A percentile compares a stretch with the other conserved stretches of the same genome.
These are phyloP conservation scores for Rutstroemia sp. DNA, from an alignment of 2,329 filamentous ascomycete species.

Conservation along the genomic window DNA sequence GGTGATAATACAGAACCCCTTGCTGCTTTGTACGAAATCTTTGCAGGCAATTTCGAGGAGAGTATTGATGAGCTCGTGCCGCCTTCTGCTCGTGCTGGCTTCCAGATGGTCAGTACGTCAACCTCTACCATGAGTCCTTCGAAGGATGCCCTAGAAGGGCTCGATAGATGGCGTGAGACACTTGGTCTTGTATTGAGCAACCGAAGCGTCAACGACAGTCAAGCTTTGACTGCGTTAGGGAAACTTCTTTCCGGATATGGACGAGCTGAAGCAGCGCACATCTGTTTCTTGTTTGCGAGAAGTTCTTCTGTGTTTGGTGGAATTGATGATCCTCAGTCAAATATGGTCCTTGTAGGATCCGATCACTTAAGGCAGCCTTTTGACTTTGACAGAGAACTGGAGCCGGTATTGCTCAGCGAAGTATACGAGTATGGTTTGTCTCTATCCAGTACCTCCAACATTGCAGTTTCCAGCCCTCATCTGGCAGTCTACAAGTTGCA, in stretches of 20 bases:
- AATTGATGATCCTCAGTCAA: conserved; percentile 69
- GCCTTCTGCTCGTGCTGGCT: conserved; percentile 80
- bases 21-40: conserved; percentile 85
- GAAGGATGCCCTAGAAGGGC: conserved; percentile 70
- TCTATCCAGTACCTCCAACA: conserved; percentile 51
- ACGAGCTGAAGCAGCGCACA: conserved; percentile 82
- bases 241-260: conserved; percentile 79
- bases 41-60: conserved; percentile 90
- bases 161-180: conserved; percentile 93
- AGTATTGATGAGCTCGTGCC: conserved; percentile 94
- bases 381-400: conserved; percentile 70
- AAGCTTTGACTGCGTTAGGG: conserved; percentile 72
- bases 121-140: conserved; percentile 47
- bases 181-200: conserved; percentile 81
- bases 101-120: conserved; percentile 81
- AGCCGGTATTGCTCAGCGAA: conserved; percentile 89
- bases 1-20: conserved; percentile 78
- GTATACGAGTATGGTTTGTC: conserved; percentile 87
- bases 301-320: conserved; percentile 67
- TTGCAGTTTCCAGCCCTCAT: conserved; percentile 62
- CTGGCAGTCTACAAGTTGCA: conserved; percentile 86
- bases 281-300: conserved; percentile 85
- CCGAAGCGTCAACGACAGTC: conserved; percentile 69
- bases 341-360: conserved; percentile 77
- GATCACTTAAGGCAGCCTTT: conserved; percentile 68